These are phyloP conservation scores for Pythium phragmiticola DNA, from an alignment of 352 stramenopile genomes.

Conservation along the genomic window DNA sequence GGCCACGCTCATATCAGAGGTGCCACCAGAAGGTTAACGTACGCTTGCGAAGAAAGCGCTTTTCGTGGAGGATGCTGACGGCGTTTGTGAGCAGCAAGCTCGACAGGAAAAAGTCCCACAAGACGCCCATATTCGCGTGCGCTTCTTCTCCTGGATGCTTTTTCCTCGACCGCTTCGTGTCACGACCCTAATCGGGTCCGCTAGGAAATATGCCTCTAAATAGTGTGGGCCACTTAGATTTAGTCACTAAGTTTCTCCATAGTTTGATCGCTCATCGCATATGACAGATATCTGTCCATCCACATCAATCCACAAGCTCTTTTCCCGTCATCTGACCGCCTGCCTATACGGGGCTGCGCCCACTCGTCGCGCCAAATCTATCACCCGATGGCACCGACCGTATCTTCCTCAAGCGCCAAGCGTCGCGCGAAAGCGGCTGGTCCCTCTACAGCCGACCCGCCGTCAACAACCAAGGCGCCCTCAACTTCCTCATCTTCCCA, in stretches of 20 bases:
- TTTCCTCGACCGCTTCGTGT: conserved; percentile 17
- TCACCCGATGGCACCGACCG: neutral
- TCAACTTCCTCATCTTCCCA: neutral
- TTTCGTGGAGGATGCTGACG: conserved; percentile 86
- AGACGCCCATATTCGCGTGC: conserved; percentile 55
- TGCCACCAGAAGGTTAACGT: conserved; percentile 23
- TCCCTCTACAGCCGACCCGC: conserved; percentile 1
- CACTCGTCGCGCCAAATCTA: neutral
- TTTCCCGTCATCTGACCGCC: neutral
- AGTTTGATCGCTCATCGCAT: too few relatives aligned
- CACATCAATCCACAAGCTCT: too few relatives aligned
- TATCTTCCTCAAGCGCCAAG: conserved; percentile 10
- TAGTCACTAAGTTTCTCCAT: neutral
- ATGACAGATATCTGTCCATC: too few relatives aligned
- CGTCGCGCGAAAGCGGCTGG: neutral
- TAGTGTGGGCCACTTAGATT: conserved; percentile 3
- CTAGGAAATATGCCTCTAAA: neutral
- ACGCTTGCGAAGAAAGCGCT: conserved; percentile 84
- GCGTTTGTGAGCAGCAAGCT: conserved; percentile 85
- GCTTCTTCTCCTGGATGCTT: neutral
- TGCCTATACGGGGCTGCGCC: too few relatives aligned
- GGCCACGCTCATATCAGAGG: neutral
- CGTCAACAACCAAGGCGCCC: neutral
- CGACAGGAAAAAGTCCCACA: conserved; percentile 89
- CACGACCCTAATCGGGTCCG: neutral